Conservation (phyloP, 1,284 basidiomycete species). For the Vanrija sp. region DNA sequence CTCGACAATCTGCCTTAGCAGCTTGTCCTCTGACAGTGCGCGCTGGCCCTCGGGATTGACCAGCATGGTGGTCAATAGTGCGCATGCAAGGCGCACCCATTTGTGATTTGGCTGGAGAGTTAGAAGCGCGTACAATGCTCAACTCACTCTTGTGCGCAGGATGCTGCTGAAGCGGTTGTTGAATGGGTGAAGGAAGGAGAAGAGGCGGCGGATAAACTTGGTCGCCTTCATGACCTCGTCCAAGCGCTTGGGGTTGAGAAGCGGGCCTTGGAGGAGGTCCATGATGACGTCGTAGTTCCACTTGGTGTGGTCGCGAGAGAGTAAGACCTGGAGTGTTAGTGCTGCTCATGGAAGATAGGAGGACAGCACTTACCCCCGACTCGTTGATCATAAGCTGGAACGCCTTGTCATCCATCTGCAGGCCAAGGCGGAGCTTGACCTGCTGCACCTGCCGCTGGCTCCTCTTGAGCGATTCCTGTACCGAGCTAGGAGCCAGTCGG, state of each 20-base stretch:
- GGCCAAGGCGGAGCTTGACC: slow-evolving; percentile 76
- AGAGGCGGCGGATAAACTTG: slow-evolving; percentile 78
- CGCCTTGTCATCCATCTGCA: slow-evolving; percentile 88
- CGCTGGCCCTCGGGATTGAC: slow-evolving; percentile 76
- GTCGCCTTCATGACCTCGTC: slow-evolving; percentile 92
- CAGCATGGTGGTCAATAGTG: slow-evolving; percentile 76
- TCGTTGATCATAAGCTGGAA: slow-evolving; percentile 80
- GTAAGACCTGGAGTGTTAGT: slow-evolving; percentile 61
- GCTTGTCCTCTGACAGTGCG: slow-evolving; percentile 81
- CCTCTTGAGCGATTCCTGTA: slow-evolving; percentile 75
- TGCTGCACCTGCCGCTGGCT: slow-evolving; percentile 90
- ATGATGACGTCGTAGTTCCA: slow-evolving; percentile 89
- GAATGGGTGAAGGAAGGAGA: slow-evolving; percentile 91
- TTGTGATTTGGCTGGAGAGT: slow-evolving; percentile 62
- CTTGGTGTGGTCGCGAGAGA: slow-evolving; percentile 81
- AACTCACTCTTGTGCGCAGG: slow-evolving; percentile 62
- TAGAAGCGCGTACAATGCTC: neutral
- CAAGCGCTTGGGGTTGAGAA: slow-evolving; percentile 86
- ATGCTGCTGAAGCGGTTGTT: slow-evolving; percentile 80
- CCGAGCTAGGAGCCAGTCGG: neutral
- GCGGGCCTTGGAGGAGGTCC: slow-evolving; percentile 86
- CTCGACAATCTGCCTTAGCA: slow-evolving; percentile 79
- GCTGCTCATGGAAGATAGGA: too few species aligned
- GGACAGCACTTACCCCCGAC: slow-evolving; percentile 64
- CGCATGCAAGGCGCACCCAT: slow-evolving; percentile 82